These are phyloP conservation scores for Caryopteris hybrid DNA, from an alignment of 305 asterid species.

Conservation along the genomic window DNA sequence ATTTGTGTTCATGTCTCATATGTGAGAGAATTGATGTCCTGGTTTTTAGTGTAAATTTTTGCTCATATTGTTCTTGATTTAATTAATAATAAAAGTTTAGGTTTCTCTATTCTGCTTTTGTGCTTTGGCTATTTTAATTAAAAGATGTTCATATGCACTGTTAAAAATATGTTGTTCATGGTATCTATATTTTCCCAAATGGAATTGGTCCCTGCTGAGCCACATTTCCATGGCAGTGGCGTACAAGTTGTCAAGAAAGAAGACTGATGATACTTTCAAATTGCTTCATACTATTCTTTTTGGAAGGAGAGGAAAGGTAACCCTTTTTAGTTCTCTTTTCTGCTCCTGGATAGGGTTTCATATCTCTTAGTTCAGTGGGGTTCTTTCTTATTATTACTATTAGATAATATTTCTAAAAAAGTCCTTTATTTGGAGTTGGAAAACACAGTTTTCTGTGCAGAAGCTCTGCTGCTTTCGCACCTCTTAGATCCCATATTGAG, in stretches of 20 bases:
- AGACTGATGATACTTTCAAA: constrained; percentile 76
- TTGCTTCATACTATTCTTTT: constrained; percentile 72
- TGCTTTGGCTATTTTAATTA: neutral
- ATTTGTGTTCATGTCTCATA: neutral
- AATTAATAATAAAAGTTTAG: neutral
- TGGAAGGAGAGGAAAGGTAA: constrained; percentile 57
- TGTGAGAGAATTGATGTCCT: neutral
- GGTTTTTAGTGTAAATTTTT: neutral
- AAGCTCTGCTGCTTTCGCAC: neutral
- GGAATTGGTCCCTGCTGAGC: constrained; percentile 11
- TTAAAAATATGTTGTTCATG: neutral
- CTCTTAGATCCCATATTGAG: constrained; percentile 13
- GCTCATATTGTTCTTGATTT: neutral
- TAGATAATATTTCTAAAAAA: neutral
- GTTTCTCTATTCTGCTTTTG: neutral
- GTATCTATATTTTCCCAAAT: neutral
- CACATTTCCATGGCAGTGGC: constrained; percentile 51
- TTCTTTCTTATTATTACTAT: neutral
- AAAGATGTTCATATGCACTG: neutral
- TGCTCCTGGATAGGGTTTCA: constrained; percentile 2
- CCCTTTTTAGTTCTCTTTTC: neutral
- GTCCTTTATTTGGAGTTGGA: neutral
- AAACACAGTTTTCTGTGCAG: neutral
- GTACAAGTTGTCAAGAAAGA: constrained; percentile 73
- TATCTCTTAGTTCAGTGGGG: neutral